phyloP scores from a whole-genome alignment of 2,329 filamentous ascomycete species.

The Colletotrichum lupini region DNA sequence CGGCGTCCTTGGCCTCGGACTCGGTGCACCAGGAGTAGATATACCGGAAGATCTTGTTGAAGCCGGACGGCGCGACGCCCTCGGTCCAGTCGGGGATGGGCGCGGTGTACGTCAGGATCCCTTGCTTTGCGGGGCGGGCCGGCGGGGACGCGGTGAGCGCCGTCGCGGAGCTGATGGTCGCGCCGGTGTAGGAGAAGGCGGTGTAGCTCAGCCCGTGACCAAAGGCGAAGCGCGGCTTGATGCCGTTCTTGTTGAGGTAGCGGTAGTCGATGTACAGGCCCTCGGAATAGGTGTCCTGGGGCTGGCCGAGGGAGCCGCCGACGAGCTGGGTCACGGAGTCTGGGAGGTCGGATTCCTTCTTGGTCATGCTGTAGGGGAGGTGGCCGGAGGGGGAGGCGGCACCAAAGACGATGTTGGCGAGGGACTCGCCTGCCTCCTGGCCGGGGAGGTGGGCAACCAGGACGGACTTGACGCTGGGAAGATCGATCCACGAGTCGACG shows the following conservation, averaged over 20 bases:
- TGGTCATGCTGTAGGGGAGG: slow-evolving; percentile 88
- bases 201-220: slow-evolving; percentile 89
- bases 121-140: slow-evolving; percentile 45
- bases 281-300: slow-evolving; percentile 86
- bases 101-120: slow-evolving; percentile 59
- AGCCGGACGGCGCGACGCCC: slow-evolving; percentile 68
- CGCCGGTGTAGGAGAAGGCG: slow-evolving; percentile 69
- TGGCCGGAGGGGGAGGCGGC: slow-evolving; percentile 81
- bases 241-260: slow-evolving; percentile 81
- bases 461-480: slow-evolving; percentile 81
- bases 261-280: slow-evolving; percentile 92
- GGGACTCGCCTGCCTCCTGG: slow-evolving; percentile 85
- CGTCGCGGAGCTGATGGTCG: slow-evolving; percentile 58
- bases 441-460: slow-evolving; percentile 88
- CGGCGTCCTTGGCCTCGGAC: slow-evolving; percentile 52
- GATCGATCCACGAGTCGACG: slow-evolving; percentile 82
- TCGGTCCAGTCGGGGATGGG: slow-evolving; percentile 63
- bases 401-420: slow-evolving; percentile 84
- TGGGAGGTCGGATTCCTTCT: slow-evolving; percentile 77
- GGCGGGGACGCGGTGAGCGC: slow-evolving; percentile 54
- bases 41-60: slow-evolving; percentile 72
- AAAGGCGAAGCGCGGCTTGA: slow-evolving; percentile 85
- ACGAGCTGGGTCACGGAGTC: slow-evolving; percentile 54
- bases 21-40: slow-evolving; percentile 74
- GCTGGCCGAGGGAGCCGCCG: slow-evolving; percentile 72